Evolutionary conservation across 345 rosid species (phyloP), one percentile per base, ranked within the genome.

Genomic region (Eutrema yunnanense): DNA sequence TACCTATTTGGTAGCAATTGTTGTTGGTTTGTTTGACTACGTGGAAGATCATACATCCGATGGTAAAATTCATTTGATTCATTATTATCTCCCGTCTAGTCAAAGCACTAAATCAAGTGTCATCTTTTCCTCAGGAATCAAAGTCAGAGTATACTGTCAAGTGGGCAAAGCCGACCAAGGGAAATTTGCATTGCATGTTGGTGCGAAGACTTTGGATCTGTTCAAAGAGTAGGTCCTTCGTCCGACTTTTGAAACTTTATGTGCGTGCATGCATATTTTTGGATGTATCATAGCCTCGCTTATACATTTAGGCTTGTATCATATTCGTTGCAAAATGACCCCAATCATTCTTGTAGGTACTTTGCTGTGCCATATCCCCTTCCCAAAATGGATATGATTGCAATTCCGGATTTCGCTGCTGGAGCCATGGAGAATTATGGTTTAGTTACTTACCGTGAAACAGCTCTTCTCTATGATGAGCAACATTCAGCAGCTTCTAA

Each of bases 361-460:
- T 95, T 95, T 87, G 88, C 88, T 16, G 86, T 85, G 63, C 96
- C 95, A 54, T 95, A 95, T 52, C 61, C 96, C 58, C 98, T 95
- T 66, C 97, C 98, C 10, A 92, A 95, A 76, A 64, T 95, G 82
- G 99, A 95, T 84, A 89, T 95, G 97, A 83, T 95, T 77, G 99
- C 99, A 2, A 86, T 95, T 37, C 99, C 99, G 42, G 99, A 95
- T 79, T 95, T 95, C 85, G 88, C 97, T 82, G 90, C 88, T 72
- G 99, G 99, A 59, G 98, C 96, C 61, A 92, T 95, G 99, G 99
- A 95, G 86, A 95, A 95, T 77, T 95, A 92, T 80, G 99, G 99
- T 47, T 84, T 95, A 72, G 96, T 95, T 44, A 90, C 96, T 37
- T 95, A 90, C 76, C 96, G 98, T 54, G 99, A 95, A 79, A 88